Conservation (phyloP, 108 stramenopile genomes). For the Nannochloropsis gaditana region DNA sequence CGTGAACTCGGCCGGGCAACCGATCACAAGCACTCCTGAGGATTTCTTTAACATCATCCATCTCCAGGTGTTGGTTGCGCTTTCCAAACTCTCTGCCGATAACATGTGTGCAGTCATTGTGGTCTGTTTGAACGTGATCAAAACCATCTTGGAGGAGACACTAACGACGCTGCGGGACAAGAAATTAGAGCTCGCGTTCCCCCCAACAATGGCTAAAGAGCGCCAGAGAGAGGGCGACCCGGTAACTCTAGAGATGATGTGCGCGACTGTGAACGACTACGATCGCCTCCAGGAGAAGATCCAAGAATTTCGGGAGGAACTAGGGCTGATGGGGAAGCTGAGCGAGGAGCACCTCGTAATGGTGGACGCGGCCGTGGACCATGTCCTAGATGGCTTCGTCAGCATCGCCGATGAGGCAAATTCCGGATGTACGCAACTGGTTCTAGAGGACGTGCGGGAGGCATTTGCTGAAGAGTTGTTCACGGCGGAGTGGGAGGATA, state of each 20-base stretch:
- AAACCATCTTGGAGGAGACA: background rate
- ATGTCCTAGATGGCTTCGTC: background rate
- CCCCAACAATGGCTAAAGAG: background rate
- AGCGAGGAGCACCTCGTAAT: background rate
- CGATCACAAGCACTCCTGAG: background rate
- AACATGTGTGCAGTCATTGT: background rate
- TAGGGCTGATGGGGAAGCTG: background rate
- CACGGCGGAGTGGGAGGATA: background rate
- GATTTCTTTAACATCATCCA: slow-evolving; percentile 14
- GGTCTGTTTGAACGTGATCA: background rate
- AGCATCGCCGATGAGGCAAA: slow-evolving; percentile 17
- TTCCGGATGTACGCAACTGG: background rate
- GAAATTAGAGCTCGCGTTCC: background rate
- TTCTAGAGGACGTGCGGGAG: background rate
- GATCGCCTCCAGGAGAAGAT: slow-evolving; percentile 12
- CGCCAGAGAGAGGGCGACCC: background rate
- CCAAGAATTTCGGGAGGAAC: background rate
- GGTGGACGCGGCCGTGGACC: slow-evolving; percentile 10
- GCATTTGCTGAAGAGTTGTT: slow-evolving; percentile 7
- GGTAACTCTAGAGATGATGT: background rate
- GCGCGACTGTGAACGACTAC: slow-evolving; percentile 19
- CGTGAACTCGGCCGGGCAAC: background rate
- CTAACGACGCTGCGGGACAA: background rate
- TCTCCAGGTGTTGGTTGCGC: background rate
- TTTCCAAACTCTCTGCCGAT: background rate